Percentiles rank a stretch among this genome's conserved stretches.
phyloP scores from a whole-genome alignment of 1,284 basidiomycete genomes.

The Cutaneotrichosporon sp. region DNA sequence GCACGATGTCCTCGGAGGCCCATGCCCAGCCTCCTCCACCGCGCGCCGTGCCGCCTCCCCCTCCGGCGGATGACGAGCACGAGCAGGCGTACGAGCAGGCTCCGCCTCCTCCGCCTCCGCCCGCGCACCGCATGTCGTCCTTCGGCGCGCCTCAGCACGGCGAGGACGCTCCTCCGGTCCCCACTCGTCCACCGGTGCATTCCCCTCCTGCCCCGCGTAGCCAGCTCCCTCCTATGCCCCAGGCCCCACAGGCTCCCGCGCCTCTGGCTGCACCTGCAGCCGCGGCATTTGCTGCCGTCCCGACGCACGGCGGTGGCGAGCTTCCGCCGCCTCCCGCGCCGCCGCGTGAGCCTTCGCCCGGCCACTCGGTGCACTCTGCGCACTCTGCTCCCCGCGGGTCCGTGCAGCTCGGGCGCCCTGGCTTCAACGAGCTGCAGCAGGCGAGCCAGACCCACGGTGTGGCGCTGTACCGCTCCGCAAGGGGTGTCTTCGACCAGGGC shows the following conservation, averaged over 20 bases:
- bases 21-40: constrained; percentile 20
- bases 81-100: no score
- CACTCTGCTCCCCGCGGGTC: constrained; percentile 2
- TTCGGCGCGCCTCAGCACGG: constrained; percentile 3
- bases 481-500: constrained; percentile 68
- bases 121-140: constrained; percentile 15
- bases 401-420: constrained; percentile 29
- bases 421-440: constrained; percentile 63
- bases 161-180: neutral
- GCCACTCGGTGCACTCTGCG: neutral
- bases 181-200: neutral
- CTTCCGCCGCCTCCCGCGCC: neutral
- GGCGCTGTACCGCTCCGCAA: constrained; percentile 69
- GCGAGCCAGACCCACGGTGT: constrained; percentile 74
- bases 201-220: neutral
- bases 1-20: constrained; percentile 5
- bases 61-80: constrained; percentile 24
- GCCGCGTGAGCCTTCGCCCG: neutral
- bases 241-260: neutral
- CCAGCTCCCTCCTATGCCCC: neutral
- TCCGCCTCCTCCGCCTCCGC: constrained; percentile 8
- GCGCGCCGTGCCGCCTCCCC: constrained; percentile 12
- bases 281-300: neutral
- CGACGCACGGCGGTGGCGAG: neutral
- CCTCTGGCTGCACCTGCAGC: neutral